Conservation (phyloP, 164 flowering plant species). For the Aristolochia californica region DNA sequence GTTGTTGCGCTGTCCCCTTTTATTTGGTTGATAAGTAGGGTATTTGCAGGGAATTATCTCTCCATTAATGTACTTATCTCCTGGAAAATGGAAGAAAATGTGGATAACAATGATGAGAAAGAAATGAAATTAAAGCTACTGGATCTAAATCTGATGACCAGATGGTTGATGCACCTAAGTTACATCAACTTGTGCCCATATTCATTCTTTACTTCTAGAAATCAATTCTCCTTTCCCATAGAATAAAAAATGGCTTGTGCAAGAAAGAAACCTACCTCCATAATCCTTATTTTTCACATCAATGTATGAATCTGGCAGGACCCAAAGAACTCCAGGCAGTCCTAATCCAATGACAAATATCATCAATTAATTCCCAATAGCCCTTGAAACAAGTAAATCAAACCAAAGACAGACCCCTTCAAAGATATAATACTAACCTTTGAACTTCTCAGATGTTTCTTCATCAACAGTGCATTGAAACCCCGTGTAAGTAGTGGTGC, state of each 20-base stretch:
- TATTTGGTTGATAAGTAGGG: conserved; percentile 85
- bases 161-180: too few species aligned
- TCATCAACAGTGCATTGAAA: conserved; percentile 92
- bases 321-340: conserved; percentile 98
- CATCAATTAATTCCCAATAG: neutral
- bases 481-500: conserved; percentile 97
- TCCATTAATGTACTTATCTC: conserved; percentile 89
- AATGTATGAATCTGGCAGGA: conserved; percentile 86
- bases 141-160: too few species aligned
- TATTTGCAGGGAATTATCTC: conserved; percentile 93
- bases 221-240: neutral
- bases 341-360: conserved; percentile 30
- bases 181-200: too few species aligned
- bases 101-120: neutral
- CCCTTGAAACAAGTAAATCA: neutral
- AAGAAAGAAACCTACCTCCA: conserved; percentile 50
- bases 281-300: conserved; percentile 98
- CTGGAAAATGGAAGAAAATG: conserved; percentile 22
- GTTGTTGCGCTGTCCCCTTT: conserved; percentile 25
- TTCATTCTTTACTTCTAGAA: too few species aligned
- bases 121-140: neutral
- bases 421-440: conserved; percentile 33
- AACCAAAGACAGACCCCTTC: neutral
- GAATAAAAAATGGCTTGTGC: neutral
- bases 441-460: conserved; percentile 90